Percentiles rank a stretch among this genome's conserved stretches.
phyloP scores from a whole-genome alignment of 2,329 filamentous ascomycete genomes.

The Aschersonia sp. region DNA sequence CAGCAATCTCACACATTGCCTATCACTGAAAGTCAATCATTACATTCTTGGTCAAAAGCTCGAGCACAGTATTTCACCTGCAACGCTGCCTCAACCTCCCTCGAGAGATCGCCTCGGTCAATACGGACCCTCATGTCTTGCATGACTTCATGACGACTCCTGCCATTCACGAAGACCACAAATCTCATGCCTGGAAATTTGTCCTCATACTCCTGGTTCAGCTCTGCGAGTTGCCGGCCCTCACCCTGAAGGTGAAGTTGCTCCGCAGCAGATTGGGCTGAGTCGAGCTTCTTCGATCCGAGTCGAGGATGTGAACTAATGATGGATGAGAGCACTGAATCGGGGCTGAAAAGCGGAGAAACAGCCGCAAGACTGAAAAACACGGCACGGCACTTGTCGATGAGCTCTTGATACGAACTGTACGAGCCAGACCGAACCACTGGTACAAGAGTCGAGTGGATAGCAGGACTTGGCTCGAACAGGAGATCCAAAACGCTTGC shows the following conservation, averaged over 20 bases:
- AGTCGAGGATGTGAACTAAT: constrained; percentile 72
- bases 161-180: constrained; percentile 84
- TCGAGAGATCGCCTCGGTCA: constrained; percentile 45
- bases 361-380: constrained; percentile 45
- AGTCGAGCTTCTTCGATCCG: constrained; percentile 70
- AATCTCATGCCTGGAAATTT: constrained; percentile 72
- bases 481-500: constrained; percentile 55
- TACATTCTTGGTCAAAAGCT: constrained; percentile 3
- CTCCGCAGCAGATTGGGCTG: constrained; percentile 65
- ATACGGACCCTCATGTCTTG: constrained; percentile 68
- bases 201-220: constrained; percentile 73
- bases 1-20: constrained; percentile 89
- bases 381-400: constrained; percentile 49
- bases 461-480: constrained; percentile 67
- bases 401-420: constrained; percentile 52
- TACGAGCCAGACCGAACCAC: constrained; percentile 44
- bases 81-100: constrained; percentile 61
- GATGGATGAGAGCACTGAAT: constrained; percentile 50
- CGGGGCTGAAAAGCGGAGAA: constrained; percentile 28
- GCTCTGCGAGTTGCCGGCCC: constrained; percentile 42
- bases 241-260: constrained; percentile 59
- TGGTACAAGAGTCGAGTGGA: constrained; percentile 60
- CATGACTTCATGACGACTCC: constrained; percentile 62
- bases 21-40: constrained; percentile 1
- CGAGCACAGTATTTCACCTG: constrained; percentile 33